phyloP scores from a whole-genome alignment of 2,329 filamentous ascomycete genomes.

The Colletotrichum siamense region DNA sequence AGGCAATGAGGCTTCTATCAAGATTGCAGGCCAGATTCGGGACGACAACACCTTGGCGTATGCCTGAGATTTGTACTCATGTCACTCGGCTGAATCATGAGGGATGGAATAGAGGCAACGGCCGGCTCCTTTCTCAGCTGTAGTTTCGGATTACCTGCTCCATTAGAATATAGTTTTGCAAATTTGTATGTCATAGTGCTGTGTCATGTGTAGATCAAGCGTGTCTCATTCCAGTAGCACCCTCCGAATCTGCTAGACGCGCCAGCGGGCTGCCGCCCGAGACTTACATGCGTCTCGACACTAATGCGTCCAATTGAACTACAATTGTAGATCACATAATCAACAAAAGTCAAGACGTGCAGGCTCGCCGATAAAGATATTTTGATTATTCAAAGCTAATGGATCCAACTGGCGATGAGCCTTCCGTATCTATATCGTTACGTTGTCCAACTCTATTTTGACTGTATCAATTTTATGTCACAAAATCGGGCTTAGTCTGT shows the following conservation, averaged over 20 bases:
- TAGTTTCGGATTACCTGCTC: neutral
- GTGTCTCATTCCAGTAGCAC: neutral
- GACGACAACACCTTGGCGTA: conserved; percentile 77
- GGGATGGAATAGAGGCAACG: neutral
- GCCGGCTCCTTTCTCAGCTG: neutral
- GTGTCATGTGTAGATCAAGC: neutral
- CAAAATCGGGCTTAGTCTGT: neutral
- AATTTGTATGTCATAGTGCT: neutral
- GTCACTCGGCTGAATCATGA: neutral
- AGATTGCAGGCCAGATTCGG: conserved; percentile 68
- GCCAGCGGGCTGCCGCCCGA: neutral
- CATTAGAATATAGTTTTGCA: neutral
- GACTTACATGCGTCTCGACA: neutral
- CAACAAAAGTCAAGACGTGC: neutral
- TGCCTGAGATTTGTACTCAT: conserved; percentile 30
- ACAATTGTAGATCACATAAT: neutral
- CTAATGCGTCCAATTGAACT: rapidly evolving
- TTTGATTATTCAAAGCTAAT: neutral
- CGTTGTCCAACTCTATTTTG: neutral
- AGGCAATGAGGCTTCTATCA: conserved; percentile 68
- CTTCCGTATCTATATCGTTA: neutral
- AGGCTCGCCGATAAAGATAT: neutral
- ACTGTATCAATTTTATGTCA: neutral
- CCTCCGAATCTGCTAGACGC: neutral
- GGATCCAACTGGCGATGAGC: neutral